These are phyloP conservation scores for Daedalea quercina DNA, from an alignment of 768 basidiomycete genomes.

Conservation along the genomic window DNA sequence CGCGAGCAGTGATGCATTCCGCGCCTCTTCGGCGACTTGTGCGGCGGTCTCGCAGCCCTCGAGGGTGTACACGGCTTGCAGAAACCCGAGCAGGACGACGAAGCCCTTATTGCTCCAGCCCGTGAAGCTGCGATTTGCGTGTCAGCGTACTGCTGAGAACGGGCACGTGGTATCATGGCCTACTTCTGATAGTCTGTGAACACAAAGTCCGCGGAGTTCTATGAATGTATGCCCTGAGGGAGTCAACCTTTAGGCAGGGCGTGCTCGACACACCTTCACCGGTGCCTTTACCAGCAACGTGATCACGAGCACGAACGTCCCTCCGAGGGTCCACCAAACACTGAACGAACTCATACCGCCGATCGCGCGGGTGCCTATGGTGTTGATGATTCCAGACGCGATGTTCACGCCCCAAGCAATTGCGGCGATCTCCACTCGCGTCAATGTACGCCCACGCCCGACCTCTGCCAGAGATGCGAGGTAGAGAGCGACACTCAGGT, in stretches of 20 bases:
- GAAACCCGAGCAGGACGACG: slow-evolving; percentile 52
- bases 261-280: slow-evolving; percentile 30
- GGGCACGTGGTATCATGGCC: slow-evolving; percentile 3
- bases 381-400: slow-evolving; percentile 47
- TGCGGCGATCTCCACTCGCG: slow-evolving; percentile 41
- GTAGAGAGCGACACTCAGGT: slow-evolving; percentile 48
- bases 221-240: neutral
- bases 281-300: slow-evolving; percentile 52
- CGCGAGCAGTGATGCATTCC: slow-evolving; percentile 48
- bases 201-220: slow-evolving; percentile 48
- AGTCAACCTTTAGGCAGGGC: no score
- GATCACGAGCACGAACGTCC: slow-evolving; percentile 50
- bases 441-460: slow-evolving; percentile 35
- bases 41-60: slow-evolving; percentile 60
- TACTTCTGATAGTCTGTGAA: slow-evolving; percentile 54
- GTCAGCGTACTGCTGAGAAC: neutral
- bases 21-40: slow-evolving; percentile 56
- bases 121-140: slow-evolving; percentile 37
- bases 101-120: slow-evolving; percentile 49
- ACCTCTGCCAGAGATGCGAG: slow-evolving; percentile 50
- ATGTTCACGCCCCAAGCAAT: slow-evolving; percentile 57
- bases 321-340: slow-evolving; percentile 57
- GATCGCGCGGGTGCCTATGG: slow-evolving; percentile 49
- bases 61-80: slow-evolving; percentile 54
- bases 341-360: slow-evolving; percentile 49